Evolutionary conservation across 352 stramenopile genomes (phyloP).

Genomic region (Elongisporangium senticosum): DNA sequence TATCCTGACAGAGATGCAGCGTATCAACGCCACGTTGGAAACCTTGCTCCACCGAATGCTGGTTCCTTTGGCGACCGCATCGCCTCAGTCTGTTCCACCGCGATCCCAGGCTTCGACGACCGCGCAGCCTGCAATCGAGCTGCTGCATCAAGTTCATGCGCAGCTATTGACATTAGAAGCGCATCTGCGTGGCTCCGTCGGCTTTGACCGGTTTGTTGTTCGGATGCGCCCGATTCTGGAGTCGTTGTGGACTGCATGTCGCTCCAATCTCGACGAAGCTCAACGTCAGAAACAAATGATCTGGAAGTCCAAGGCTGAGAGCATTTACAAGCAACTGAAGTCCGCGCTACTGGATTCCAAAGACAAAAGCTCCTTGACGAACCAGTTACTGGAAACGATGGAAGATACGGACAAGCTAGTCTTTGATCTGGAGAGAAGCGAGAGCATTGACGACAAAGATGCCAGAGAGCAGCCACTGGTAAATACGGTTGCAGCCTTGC

Average conservation of each 20-base stretch:
- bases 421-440: background rate
- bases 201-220: background rate
- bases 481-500: constrained; percentile 5
- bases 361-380: background rate
- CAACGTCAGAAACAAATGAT: constrained; percentile 21
- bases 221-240: constrained; percentile 13
- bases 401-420: background rate
- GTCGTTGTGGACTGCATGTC: constrained; percentile 15
- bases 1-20: constrained; percentile 10
- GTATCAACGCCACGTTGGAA: constrained; percentile 11
- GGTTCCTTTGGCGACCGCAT: background rate
- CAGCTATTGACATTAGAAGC: constrained; percentile 8
- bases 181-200: constrained; percentile 2
- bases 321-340: constrained; percentile 17
- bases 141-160: constrained; percentile 9
- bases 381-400: background rate
- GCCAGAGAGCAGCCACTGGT: constrained; percentile 3
- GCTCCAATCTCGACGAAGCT: constrained; percentile 13
- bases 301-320: constrained; percentile 28
- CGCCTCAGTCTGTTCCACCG: background rate
- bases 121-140: background rate
- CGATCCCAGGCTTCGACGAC: background rate
- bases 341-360: constrained; percentile 4
- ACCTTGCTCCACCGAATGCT: constrained; percentile 4
- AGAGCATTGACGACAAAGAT: background rate